Evolutionary conservation across 1,284 basidiomycete genomes (phyloP).

Genomic region (Sanghuangporus sanghuang): DNA sequence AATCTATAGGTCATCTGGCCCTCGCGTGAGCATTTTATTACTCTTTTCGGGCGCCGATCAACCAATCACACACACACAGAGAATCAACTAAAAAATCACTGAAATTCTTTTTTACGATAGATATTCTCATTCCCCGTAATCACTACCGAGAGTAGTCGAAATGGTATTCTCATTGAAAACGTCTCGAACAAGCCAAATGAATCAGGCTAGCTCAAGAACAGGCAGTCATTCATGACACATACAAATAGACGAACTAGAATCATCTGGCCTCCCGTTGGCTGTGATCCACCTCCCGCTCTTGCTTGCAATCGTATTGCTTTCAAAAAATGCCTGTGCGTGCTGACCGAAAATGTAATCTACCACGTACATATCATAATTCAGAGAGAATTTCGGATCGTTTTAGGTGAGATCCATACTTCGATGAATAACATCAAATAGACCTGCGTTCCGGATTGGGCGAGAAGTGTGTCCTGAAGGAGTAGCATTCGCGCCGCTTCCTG

Average conservation of each 20-base stretch:
- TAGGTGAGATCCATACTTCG: conserved; percentile 17
- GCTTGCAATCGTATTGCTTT: conserved; percentile 28
- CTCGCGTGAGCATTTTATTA: neutral
- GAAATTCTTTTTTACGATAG: neutral
- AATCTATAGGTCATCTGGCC: neutral
- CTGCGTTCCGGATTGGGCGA: conserved; percentile 28
- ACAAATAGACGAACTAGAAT: conserved; percentile 18
- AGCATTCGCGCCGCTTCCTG: conserved; percentile 24
- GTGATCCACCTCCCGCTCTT: conserved; percentile 28
- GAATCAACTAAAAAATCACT: too few species aligned
- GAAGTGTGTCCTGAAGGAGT: conserved; percentile 28
- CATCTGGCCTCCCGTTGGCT: conserved; percentile 24
- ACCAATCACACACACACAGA: neutral
- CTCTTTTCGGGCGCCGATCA: neutral
- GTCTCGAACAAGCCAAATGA: conserved; percentile 16
- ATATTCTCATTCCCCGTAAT: conserved; percentile 27
- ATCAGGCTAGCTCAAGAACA: conserved; percentile 13
- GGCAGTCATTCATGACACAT: neutral
- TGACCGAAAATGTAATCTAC: conserved; percentile 31
- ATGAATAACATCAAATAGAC: conserved; percentile 30
- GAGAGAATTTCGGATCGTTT: neutral
- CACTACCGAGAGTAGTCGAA: conserved; percentile 26
- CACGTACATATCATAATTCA: neutral
- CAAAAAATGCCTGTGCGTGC: conserved; percentile 28
- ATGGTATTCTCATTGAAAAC: conserved; percentile 27